Evolutionary conservation across 2,329 filamentous ascomycete species (phyloP).

Genomic region (Aspergillus ochraceoroseus): DNA sequence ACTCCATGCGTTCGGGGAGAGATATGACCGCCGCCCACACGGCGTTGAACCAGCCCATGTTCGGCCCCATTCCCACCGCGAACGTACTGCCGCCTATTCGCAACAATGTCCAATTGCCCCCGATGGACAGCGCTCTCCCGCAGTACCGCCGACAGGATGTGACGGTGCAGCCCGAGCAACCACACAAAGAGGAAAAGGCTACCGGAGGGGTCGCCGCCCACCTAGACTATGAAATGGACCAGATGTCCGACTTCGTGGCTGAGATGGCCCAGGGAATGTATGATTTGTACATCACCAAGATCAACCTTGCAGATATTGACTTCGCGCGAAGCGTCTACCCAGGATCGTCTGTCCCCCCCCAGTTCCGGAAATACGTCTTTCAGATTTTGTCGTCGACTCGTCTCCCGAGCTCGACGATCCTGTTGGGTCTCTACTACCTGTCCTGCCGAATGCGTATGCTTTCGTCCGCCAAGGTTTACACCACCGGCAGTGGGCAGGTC

Average conservation of each 20-base stretch:
- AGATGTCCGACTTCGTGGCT: conserved; percentile 92
- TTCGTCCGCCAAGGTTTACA: conserved; percentile 53
- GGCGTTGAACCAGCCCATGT: conserved; percentile 34
- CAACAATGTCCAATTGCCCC: conserved; percentile 37
- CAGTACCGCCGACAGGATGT: conserved; percentile 43
- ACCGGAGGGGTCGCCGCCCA: conserved; percentile 85
- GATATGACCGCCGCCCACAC: conserved; percentile 29
- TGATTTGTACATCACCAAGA: conserved; percentile 53
- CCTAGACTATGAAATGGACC: conserved; percentile 93
- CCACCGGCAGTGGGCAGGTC: conserved; percentile 61
- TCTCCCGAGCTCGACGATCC: conserved; percentile 83
- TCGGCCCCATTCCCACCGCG: conserved; percentile 32
- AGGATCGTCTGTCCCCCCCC: conserved; percentile 58
- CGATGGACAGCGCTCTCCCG: conserved; percentile 41
- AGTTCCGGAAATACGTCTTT: conserved; percentile 86
- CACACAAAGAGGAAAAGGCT: conserved; percentile 59
- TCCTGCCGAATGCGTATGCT: conserved; percentile 76
- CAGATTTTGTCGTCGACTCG: conserved; percentile 87
- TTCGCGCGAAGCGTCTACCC: conserved; percentile 59
- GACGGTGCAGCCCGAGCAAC: conserved; percentile 34
- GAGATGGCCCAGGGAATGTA: conserved; percentile 77
- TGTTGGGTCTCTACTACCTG: conserved; percentile 85
- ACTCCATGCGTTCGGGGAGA: conserved; percentile 31
- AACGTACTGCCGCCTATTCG: conserved; percentile 42
- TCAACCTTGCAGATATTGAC: conserved; percentile 60